These are phyloP conservation scores for Ustanciosporium gigantosporum DNA, from an alignment of 1,284 basidiomycete species.

Conservation along the genomic window DNA sequence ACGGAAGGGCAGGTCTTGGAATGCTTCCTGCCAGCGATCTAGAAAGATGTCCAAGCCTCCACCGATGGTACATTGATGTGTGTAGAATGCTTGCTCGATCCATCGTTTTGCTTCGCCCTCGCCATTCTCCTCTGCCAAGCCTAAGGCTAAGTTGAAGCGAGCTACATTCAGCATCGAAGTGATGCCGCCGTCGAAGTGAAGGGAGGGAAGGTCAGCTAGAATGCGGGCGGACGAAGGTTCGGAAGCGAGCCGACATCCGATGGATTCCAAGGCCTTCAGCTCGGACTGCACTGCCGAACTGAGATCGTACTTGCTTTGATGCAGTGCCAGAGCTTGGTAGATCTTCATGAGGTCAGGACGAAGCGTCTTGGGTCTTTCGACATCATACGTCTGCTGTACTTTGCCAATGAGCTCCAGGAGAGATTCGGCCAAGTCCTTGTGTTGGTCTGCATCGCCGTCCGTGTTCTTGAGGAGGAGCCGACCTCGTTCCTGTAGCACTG, in stretches of 20 bases:
- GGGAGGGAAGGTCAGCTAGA: constrained; percentile 34
- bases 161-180: constrained; percentile 43
- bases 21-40: constrained; percentile 45
- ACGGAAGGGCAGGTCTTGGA: constrained; percentile 22
- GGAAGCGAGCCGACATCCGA: constrained; percentile 19
- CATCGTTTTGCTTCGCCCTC: constrained; percentile 17
- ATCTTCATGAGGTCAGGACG: constrained; percentile 52
- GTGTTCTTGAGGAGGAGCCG: constrained; percentile 41
- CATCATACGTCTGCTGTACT: constrained; percentile 47
- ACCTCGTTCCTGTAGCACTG: constrained; percentile 51
- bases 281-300: constrained; percentile 16
- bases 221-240: not conserved
- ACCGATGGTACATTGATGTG: constrained; percentile 52
- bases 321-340: constrained; percentile 34
- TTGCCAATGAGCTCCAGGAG: constrained; percentile 34
- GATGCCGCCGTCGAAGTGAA: constrained; percentile 51
- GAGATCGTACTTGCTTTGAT: constrained; percentile 30
- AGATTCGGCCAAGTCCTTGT: constrained; percentile 41
- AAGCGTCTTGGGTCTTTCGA: constrained; percentile 17
- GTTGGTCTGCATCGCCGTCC: constrained; percentile 30
- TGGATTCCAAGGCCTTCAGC: constrained; percentile 21
- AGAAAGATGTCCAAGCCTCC: constrained; percentile 49
- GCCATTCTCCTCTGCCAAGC: not conserved
- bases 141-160: constrained; percentile 1
- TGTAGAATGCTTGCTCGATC: constrained; percentile 43